phyloP scores from a whole-genome alignment of 352 stramenopile species.

The Globisporangium uncinulatum region DNA sequence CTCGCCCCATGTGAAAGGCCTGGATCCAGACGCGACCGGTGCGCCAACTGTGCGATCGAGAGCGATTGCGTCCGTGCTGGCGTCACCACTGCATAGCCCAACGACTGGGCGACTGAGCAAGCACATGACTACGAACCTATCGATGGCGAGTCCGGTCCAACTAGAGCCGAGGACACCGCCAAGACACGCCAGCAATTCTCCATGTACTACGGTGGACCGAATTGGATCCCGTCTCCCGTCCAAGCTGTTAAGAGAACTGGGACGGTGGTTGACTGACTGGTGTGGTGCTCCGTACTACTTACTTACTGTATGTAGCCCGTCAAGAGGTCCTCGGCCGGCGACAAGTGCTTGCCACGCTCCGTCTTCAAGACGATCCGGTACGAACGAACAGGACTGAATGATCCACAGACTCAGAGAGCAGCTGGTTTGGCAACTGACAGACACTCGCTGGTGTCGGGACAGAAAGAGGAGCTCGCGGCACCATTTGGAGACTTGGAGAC shows the following conservation, averaged over 20 bases:
- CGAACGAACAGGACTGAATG: constrained; percentile 1
- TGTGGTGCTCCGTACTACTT: too few relatives aligned
- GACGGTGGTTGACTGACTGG: background rate
- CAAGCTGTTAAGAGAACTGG: background rate
- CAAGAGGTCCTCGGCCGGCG: constrained; percentile 15
- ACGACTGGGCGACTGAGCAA: constrained; percentile 27
- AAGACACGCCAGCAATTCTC: constrained; percentile 6
- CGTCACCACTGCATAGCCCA: constrained; percentile 32
- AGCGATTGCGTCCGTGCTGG: constrained; percentile 8
- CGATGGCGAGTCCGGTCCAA: constrained; percentile 29
- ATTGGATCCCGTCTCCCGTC: too few relatives aligned
- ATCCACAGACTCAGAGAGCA: constrained; percentile 8
- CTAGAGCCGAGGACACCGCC: constrained; percentile 3
- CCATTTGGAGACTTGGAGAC: constrained; percentile 51
- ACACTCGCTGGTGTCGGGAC: background rate
- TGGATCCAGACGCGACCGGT: constrained; percentile 1
- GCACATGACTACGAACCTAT: constrained; percentile 30
- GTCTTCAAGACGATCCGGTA: constrained; percentile 19
- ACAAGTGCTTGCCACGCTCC: constrained; percentile 23
- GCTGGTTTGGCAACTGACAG: background rate
- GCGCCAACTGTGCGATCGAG: constrained; percentile 1
- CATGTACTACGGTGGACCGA: constrained; percentile 3
- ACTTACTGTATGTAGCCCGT: constrained; percentile 5
- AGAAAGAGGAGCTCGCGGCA: constrained; percentile 9
- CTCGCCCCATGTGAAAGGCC: constrained; percentile 10